A percentile compares a stretch with the other conserved stretches of the same genome.
Conservation (phyloP, 257 asterid species). For the Osmanthus fragrans region DNA sequence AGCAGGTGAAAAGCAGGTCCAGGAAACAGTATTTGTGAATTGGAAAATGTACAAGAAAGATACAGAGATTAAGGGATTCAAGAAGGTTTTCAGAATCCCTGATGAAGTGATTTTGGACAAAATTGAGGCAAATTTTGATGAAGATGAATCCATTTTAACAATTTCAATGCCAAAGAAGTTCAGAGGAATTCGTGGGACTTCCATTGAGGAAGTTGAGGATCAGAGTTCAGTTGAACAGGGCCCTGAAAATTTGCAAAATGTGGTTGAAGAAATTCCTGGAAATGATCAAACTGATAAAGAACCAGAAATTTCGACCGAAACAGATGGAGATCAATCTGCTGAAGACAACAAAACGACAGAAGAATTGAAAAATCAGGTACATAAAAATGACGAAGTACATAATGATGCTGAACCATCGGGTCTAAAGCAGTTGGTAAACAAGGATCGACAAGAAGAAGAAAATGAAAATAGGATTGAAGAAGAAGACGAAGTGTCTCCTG, state of each 20-base stretch:
- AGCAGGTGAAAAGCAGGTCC: constrained; percentile 58
- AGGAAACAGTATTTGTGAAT: constrained; percentile 61
- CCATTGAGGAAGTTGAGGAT: constrained; percentile 61
- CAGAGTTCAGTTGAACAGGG: constrained; percentile 34
- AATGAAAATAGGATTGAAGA: constrained; percentile 16
- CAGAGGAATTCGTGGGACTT: constrained; percentile 55
- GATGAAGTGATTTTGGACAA: constrained; percentile 65
- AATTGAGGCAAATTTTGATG: constrained; percentile 59
- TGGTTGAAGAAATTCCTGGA: constrained; percentile 27
- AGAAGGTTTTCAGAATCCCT: constrained; percentile 76
- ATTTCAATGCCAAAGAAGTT: constrained; percentile 73
- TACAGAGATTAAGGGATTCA: constrained; percentile 50
- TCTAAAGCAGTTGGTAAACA: constrained; percentile 10
- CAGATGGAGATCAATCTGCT: not conserved
- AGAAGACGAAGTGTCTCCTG: constrained; percentile 19
- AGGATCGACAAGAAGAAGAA: constrained; percentile 10
- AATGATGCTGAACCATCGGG: not conserved
- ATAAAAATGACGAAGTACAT: not conserved
- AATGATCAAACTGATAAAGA: constrained; percentile 15
- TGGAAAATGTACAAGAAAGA: constrained; percentile 59
- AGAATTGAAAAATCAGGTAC: constrained; percentile 20
- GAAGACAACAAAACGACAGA: constrained; percentile 16
- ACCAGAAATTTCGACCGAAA: not conserved
- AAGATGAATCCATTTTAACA: constrained; percentile 53
- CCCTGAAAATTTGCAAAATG: constrained; percentile 40